Percentiles rank a stretch among this genome's conserved stretches.
These are phyloP conservation scores for Fusarium sp. DNA, from an alignment of 2,329 filamentous ascomycete species.

Conservation along the genomic window DNA sequence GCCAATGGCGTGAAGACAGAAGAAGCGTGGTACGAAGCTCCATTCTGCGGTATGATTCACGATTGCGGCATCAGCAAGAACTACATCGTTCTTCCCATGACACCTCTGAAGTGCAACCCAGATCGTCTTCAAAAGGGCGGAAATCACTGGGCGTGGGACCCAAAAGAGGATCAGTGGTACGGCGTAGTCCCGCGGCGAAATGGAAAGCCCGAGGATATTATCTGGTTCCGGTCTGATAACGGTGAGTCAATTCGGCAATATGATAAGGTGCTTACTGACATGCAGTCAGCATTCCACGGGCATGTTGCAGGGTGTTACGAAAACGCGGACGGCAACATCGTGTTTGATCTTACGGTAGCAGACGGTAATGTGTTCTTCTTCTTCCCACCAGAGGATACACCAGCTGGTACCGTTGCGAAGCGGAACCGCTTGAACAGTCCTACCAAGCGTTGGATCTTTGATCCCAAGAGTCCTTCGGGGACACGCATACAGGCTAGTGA, in stretches of 20 bases:
- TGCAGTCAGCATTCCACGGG: slow-evolving; percentile 17
- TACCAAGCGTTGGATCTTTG: neutral
- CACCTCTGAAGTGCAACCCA: neutral
- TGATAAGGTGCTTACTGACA: neutral
- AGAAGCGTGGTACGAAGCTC: slow-evolving; percentile 14
- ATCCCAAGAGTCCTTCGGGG: neutral
- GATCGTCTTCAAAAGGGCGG: slow-evolving; percentile 6
- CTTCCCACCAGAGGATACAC: neutral
- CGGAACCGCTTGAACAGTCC: neutral
- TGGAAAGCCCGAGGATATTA: slow-evolving; percentile 5
- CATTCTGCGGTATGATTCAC: slow-evolving; percentile 20
- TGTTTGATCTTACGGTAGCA: slow-evolving; percentile 18
- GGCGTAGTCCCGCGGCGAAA: slow-evolving; percentile 7
- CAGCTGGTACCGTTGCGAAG: neutral
- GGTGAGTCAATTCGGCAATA: neutral
- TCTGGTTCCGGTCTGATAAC: slow-evolving; percentile 13
- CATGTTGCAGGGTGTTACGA: slow-evolving; percentile 26
- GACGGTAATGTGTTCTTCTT: slow-evolving; percentile 27
- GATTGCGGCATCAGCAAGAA: slow-evolving; percentile 19
- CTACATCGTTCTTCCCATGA: slow-evolving; percentile 19
- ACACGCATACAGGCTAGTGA: neutral
- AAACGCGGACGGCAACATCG: slow-evolving; percentile 11
- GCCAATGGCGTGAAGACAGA: neutral
- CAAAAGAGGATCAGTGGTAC: neutral
- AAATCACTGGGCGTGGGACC: slow-evolving; percentile 20